phyloP scores from a whole-genome alignment of 208 protist genomes.

The Acanthamoeba triangularis region DNA sequence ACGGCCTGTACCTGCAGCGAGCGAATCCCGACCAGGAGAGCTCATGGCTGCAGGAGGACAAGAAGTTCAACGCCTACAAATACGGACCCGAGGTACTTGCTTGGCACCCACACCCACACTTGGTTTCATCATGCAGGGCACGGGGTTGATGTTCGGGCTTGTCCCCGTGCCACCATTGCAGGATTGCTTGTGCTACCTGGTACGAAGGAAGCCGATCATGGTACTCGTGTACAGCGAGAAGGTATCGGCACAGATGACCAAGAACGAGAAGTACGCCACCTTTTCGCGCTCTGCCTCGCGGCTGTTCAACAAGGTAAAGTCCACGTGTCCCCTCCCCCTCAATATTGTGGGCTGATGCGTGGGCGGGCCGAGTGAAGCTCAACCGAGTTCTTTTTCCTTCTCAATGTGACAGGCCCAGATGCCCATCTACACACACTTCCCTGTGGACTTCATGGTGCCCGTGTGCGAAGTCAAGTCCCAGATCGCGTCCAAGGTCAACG shows the following conservation, averaged over 20 bases:
- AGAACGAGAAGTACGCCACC: constrained; percentile 73
- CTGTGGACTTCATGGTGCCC: constrained; percentile 69
- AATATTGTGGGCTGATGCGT: background rate
- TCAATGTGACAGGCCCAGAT: constrained; percentile 31
- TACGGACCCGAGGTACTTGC: constrained; percentile 45
- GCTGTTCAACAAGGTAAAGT: constrained; percentile 57
- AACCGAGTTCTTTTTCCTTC: background rate
- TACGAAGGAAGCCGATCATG: constrained; percentile 73
- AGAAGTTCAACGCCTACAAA: constrained; percentile 75
- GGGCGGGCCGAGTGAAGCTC: background rate
- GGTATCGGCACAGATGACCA: constrained; percentile 14
- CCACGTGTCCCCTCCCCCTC: background rate
- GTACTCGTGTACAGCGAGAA: constrained; percentile 71
- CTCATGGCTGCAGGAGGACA: constrained; percentile 72
- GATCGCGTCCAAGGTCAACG: constrained; percentile 48
- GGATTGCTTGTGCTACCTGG: constrained; percentile 65
- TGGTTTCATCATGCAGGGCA: no score
- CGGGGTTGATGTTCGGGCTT: background rate
- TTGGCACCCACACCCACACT: background rate
- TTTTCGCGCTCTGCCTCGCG: constrained; percentile 56
- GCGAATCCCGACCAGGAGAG: constrained; percentile 52
- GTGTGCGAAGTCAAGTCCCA: constrained; percentile 16
- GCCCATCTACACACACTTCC: constrained; percentile 77
- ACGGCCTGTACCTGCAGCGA: constrained; percentile 67
- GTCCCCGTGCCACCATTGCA: background rate